These are phyloP conservation scores for Sideroxylon spinosum DNA, from an alignment of 179 eudicot species.

Conservation along the genomic window DNA sequence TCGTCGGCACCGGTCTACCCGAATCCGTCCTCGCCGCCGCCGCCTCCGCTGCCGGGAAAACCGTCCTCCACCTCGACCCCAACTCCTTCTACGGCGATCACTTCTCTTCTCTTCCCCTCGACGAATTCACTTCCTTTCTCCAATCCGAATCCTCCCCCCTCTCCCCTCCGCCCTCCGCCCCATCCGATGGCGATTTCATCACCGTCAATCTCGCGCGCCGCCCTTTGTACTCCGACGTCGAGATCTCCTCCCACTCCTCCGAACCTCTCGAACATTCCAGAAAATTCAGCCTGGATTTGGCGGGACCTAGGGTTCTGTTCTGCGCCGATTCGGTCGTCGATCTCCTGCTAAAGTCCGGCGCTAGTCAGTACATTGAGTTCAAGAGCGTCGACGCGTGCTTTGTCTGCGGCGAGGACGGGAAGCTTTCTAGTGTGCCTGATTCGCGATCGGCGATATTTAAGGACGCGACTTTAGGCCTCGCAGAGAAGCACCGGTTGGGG, in stretches of 20 bases:
- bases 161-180: conserved; percentile 4
- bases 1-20: conserved; percentile 75
- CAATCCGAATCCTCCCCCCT: conserved; percentile 25
- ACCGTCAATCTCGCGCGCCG: conserved; percentile 30
- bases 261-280: conserved; percentile 18
- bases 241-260: conserved; percentile 26
- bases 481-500: conserved; percentile 59
- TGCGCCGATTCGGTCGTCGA: conserved; percentile 60
- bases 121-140: conserved; percentile 45
- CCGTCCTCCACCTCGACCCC: conserved; percentile 92
- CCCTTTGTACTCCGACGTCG: conserved; percentile 38
- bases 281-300: conserved; percentile 46
- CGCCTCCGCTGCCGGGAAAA: conserved; percentile 61
- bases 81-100: conserved; percentile 78
- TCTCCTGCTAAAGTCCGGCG: conserved; percentile 54
- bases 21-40: conserved; percentile 79
- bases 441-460: conserved; percentile 63
- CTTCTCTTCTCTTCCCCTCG: conserved; percentile 59
- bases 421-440: conserved; percentile 55
- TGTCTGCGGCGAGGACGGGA: conserved; percentile 32
- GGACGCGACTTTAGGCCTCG: conserved; percentile 35
- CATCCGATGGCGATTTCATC: conserved; percentile 7
- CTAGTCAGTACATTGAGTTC: conserved; percentile 66
- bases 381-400: conserved; percentile 58
- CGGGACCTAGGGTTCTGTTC: conserved; percentile 77